Conservation (phyloP, 2,329 filamentous ascomycete species). For the Pyrenochaeta sp. region DNA sequence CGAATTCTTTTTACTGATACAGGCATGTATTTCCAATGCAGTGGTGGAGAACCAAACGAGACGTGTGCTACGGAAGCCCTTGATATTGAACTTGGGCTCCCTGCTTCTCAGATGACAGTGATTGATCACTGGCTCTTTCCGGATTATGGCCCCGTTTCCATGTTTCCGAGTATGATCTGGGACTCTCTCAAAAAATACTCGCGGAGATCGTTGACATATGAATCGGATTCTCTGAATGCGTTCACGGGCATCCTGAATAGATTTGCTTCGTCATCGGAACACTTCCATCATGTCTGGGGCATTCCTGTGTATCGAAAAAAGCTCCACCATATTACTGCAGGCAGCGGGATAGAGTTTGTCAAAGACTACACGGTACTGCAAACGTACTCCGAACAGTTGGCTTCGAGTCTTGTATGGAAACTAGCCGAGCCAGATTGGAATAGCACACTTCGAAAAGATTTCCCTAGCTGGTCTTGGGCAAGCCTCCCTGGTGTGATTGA, state of each 20-base stretch:
- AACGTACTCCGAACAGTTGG: neutral
- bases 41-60: neutral
- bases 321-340: neutral
- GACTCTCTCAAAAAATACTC: neutral
- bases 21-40: neutral
- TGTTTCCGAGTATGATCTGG: neutral
- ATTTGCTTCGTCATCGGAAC: neutral
- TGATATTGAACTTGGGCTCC: neutral
- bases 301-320: neutral
- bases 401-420: neutral
- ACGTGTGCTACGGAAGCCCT: neutral
- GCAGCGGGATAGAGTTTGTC: neutral
- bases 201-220: neutral
- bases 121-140: neutral
- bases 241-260: neutral
- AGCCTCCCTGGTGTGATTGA: neutral
- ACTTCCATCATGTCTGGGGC: slow-evolving; percentile 1
- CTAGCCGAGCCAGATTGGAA: neutral
- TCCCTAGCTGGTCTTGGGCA: neutral
- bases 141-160: neutral
- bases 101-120: neutral
- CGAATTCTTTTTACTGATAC: neutral
- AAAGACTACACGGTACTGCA: neutral
- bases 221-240: slow-evolving; percentile 1
- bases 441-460: neutral